These are phyloP conservation scores for Penicillium sp. DNA, from an alignment of 2,329 filamentous ascomycete genomes.

Conservation along the genomic window DNA sequence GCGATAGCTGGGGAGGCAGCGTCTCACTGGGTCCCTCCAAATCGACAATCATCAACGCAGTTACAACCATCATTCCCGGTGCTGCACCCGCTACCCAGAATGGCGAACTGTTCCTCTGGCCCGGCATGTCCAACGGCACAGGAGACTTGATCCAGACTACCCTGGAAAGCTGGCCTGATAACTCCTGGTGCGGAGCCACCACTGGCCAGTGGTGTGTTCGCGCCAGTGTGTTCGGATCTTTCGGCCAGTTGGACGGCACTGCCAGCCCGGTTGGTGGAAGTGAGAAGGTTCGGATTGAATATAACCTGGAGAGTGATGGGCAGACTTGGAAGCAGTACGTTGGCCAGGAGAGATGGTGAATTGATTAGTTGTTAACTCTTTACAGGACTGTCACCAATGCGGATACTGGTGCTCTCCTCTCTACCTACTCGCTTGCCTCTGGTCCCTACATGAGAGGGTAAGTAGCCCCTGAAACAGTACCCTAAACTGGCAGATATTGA, in stretches of 20 bases:
- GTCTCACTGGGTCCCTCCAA: slow-evolving; percentile 43
- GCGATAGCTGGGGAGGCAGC: slow-evolving; percentile 42
- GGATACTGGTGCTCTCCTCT: slow-evolving; percentile 36
- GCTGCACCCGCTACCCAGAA: slow-evolving; percentile 40
- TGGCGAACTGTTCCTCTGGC: slow-evolving; percentile 48
- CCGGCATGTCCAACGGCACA: slow-evolving; percentile 51
- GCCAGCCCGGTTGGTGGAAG: slow-evolving; percentile 22
- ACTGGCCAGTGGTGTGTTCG: slow-evolving; percentile 47
- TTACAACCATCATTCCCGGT: slow-evolving; percentile 47
- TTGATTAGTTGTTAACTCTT: not conserved
- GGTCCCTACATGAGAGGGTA: not conserved
- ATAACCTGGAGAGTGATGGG: slow-evolving; percentile 26
- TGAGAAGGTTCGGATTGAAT: slow-evolving; percentile 38
- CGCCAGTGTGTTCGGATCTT: slow-evolving; percentile 45
- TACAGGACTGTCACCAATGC: slow-evolving; percentile 36
- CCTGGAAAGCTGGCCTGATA: slow-evolving; percentile 45
- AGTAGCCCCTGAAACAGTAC: not conserved
- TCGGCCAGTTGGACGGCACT: slow-evolving; percentile 43
- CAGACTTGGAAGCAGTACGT: slow-evolving; percentile 35
- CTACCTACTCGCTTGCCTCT: slow-evolving; percentile 37
- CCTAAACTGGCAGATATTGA: not conserved
- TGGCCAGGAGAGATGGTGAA: not conserved
- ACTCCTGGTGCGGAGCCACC: slow-evolving; percentile 46
- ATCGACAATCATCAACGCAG: slow-evolving; percentile 43
- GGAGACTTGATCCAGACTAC: slow-evolving; percentile 48